Conservation (phyloP, 2,329 filamentous ascomycete species). For the Beauveria asiatica region DNA sequence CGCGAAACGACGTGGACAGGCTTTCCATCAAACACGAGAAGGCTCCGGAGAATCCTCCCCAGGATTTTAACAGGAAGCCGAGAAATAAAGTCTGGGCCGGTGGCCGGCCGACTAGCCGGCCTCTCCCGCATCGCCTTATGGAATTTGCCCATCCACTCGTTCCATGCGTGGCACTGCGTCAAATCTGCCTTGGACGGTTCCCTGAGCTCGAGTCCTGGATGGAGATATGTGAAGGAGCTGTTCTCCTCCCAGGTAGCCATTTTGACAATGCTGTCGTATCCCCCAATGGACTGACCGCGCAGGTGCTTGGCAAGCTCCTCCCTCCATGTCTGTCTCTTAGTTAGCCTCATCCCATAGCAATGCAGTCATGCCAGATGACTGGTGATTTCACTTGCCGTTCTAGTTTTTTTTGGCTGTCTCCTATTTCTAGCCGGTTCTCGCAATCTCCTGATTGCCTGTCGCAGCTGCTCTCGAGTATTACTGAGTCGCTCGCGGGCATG, state of each 20-base stretch:
- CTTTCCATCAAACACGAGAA: slow-evolving; percentile 25
- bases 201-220: neutral
- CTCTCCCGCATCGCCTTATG: too few species aligned
- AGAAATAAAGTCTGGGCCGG: neutral
- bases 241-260: slow-evolving; percentile 26
- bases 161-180: too few species aligned
- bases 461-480: neutral
- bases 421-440: neutral
- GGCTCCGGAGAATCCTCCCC: slow-evolving; percentile 26
- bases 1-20: slow-evolving; percentile 37
- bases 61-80: slow-evolving; percentile 23
- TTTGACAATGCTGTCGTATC: slow-evolving; percentile 17
- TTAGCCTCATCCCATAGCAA: neutral
- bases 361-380: neutral
- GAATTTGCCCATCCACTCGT: neutral
- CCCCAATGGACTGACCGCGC: neutral
- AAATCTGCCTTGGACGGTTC: neutral
- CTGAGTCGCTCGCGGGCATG: neutral
- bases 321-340: neutral
- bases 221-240: neutral
- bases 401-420: neutral
- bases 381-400: neutral
- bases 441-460: neutral
- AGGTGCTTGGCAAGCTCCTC: neutral
- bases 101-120: neutral